These are phyloP conservation scores for Ophiostoma tasmaniense DNA, from an alignment of 2,329 filamentous ascomycete genomes.

Conservation along the genomic window DNA sequence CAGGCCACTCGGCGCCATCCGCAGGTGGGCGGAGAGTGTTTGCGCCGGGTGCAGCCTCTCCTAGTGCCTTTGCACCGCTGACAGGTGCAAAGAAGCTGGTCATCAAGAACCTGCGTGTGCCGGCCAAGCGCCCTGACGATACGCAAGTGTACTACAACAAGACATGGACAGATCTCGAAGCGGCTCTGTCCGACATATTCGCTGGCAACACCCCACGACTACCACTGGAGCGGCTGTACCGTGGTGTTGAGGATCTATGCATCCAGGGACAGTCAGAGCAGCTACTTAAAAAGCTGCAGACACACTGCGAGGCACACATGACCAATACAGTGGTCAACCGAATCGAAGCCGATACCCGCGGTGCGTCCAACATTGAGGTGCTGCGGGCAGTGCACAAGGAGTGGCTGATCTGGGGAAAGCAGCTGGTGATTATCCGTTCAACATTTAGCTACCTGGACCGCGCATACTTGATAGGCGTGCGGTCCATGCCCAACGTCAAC, in stretches of 20 bases:
- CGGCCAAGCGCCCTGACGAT: slow-evolving; percentile 40
- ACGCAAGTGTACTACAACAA: slow-evolving; percentile 70
- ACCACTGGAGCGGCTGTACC: slow-evolving; percentile 83
- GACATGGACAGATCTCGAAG: slow-evolving; percentile 65
- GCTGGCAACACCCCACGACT: slow-evolving; percentile 50
- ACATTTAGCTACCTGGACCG: slow-evolving; percentile 93
- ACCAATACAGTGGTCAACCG: slow-evolving; percentile 48
- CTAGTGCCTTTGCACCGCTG: slow-evolving; percentile 56
- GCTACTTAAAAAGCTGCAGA: slow-evolving; percentile 58
- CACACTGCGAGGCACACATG: slow-evolving; percentile 60
- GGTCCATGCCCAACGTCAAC: slow-evolving; percentile 62
- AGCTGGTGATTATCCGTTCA: slow-evolving; percentile 72
- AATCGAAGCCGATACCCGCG: slow-evolving; percentile 43
- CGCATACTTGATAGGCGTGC: slow-evolving; percentile 71
- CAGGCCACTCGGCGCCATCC: slow-evolving; percentile 23
- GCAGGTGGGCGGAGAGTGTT: neutral
- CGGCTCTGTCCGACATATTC: slow-evolving; percentile 67
- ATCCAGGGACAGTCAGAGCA: slow-evolving; percentile 63
- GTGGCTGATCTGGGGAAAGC: slow-evolving; percentile 73
- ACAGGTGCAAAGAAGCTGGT: slow-evolving; percentile 74
- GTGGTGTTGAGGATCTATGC: slow-evolving; percentile 86
- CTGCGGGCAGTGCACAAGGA: slow-evolving; percentile 46
- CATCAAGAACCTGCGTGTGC: slow-evolving; percentile 80
- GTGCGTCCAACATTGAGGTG: slow-evolving; percentile 51
- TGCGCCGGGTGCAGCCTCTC: slow-evolving; percentile 23